These are phyloP conservation scores for Colletotrichum spinosum DNA, from an alignment of 2,329 filamentous ascomycete genomes.

Conservation along the genomic window DNA sequence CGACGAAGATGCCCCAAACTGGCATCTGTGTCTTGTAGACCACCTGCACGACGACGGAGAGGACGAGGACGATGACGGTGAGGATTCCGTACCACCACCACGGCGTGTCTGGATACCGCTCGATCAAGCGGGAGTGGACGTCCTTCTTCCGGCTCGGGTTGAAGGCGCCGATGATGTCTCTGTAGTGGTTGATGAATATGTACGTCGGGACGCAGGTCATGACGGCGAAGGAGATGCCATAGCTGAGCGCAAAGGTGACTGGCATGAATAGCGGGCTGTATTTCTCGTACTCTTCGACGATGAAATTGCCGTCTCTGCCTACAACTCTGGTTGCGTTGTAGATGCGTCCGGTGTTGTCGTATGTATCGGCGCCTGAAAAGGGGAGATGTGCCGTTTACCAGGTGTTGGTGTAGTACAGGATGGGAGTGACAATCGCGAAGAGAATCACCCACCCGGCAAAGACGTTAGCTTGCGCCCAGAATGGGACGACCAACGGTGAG, in stretches of 20 bases:
- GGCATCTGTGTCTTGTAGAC: conserved; percentile 67
- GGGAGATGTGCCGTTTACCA: conserved; percentile 68
- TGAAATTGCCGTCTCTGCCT: conserved; percentile 50
- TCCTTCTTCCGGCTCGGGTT: conserved; percentile 31
- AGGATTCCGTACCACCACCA: conserved; percentile 54
- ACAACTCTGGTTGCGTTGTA: conserved; percentile 66
- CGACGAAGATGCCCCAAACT: conserved; percentile 66
- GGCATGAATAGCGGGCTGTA: conserved; percentile 57
- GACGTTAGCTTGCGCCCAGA: conserved; percentile 71
- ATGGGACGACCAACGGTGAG: conserved; percentile 59
- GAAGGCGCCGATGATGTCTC: conserved; percentile 50
- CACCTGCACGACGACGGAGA: conserved; percentile 52
- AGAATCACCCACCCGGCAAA: conserved; percentile 71
- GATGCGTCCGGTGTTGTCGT: conserved; percentile 58
- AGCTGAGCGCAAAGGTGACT: conserved; percentile 49
- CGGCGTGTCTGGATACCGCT: conserved; percentile 43
- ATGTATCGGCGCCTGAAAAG: conserved; percentile 64
- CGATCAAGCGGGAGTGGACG: conserved; percentile 50
- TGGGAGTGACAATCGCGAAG: conserved; percentile 64
- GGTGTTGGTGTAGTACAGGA: conserved; percentile 69
- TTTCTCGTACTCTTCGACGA: conserved; percentile 59
- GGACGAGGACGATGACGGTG: conserved; percentile 45
- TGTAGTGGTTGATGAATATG: conserved; percentile 53
- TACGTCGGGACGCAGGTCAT: conserved; percentile 53
- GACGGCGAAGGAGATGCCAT: conserved; percentile 50